Conservation (phyloP, 2,329 filamentous ascomycete genomes). For the Penicillium sp. region DNA sequence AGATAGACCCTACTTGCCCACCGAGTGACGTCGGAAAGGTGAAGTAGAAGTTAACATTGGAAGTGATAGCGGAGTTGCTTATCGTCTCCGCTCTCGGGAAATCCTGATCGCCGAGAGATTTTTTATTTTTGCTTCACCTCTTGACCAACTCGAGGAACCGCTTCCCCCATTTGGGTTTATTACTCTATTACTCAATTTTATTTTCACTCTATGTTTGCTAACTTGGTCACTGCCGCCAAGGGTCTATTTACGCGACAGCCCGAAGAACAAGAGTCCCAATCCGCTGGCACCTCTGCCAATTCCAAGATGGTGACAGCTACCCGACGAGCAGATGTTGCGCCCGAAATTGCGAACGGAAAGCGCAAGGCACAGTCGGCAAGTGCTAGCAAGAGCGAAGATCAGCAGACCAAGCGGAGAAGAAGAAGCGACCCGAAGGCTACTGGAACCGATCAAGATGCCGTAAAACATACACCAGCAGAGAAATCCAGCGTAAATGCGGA, state of each 20-base stretch:
- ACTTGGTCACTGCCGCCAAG: conserved; percentile 42
- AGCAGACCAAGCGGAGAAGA: conserved; percentile 36
- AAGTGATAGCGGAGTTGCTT: conserved; percentile 8
- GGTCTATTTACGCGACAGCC: conserved; percentile 37
- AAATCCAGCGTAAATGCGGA: conserved; percentile 12
- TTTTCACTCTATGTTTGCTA: conserved; percentile 38
- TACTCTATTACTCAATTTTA: conserved; percentile 3
- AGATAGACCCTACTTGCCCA: neutral
- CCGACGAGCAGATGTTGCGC: conserved; percentile 24
- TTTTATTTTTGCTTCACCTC: conserved; percentile 20
- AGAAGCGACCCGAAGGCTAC: conserved; percentile 22
- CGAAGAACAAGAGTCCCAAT: conserved; percentile 14
- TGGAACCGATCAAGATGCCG: conserved; percentile 12
- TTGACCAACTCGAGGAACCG: conserved; percentile 1
- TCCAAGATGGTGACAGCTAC: conserved; percentile 37
- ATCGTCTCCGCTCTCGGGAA: conserved; percentile 20
- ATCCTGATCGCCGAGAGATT: conserved; percentile 23
- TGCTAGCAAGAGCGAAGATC: conserved; percentile 22
- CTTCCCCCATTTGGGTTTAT: conserved; percentile 2
- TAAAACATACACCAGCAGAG: conserved; percentile 7
- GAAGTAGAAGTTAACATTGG: neutral
- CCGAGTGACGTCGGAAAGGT: neutral
- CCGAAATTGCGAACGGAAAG: conserved; percentile 28
- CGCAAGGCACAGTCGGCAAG: conserved; percentile 27
- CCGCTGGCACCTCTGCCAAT: conserved; percentile 15